Evolutionary conservation across 805 yeast species (phyloP).

Genomic region (Saccharomycopsis capsularis): DNA sequence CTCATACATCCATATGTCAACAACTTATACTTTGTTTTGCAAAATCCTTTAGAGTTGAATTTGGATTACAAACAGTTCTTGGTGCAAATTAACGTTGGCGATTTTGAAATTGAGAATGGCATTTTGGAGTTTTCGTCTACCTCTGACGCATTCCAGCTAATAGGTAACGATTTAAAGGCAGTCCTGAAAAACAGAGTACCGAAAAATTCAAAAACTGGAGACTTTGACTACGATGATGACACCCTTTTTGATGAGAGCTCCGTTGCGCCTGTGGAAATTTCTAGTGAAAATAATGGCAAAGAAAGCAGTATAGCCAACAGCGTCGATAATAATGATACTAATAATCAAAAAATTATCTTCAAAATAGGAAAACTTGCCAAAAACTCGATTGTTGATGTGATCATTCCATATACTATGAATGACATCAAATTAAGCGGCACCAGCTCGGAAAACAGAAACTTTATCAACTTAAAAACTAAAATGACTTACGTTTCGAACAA

Average conservation of each 20-base stretch:
- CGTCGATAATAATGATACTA: background rate
- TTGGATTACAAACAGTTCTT: constrained; percentile 29
- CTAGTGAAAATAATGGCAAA: background rate
- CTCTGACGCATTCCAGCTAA: constrained; percentile 13
- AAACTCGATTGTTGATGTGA: constrained; percentile 24
- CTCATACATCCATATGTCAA: constrained; percentile 19
- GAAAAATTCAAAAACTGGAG: background rate
- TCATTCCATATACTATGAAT: constrained; percentile 30
- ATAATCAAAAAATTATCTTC: constrained; percentile 1
- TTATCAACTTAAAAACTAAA: constrained; percentile 17
- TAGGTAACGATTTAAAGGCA: constrained; percentile 14
- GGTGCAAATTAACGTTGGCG: constrained; percentile 29
- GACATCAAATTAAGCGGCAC: background rate
- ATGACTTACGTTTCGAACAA: constrained; percentile 10
- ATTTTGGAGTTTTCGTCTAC: constrained; percentile 18
- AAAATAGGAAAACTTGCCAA: constrained; percentile 12
- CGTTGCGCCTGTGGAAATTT: constrained; percentile 1
- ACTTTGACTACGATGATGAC: constrained; percentile 18
- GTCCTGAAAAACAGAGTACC: constrained; percentile 9
- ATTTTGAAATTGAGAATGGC: constrained; percentile 30
- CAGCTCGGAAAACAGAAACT: constrained; percentile 9
- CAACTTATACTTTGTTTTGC: constrained; percentile 25
- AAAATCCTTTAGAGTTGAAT: constrained; percentile 26
- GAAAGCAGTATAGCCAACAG: no score
- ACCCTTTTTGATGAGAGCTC: constrained; percentile 1